phyloP scores from a whole-genome alignment of 2,329 filamentous ascomycete genomes.

The Fusarium miscanthi region DNA sequence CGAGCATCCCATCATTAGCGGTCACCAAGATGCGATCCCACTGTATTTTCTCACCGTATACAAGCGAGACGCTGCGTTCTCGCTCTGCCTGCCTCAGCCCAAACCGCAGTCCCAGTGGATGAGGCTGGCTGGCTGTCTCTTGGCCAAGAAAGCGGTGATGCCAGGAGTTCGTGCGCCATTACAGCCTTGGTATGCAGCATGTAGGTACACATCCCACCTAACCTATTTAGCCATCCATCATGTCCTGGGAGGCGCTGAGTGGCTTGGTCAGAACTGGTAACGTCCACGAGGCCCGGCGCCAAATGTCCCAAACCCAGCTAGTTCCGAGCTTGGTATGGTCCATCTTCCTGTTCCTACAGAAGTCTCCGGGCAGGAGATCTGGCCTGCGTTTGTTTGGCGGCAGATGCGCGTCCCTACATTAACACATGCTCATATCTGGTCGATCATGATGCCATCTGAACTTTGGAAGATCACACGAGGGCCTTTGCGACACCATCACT shows the following conservation, averaged over 20 bases:
- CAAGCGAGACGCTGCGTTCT: conserved; percentile 22
- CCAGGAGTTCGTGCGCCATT: conserved; percentile 31
- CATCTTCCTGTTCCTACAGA: conserved; percentile 39
- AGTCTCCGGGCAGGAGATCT: conserved; percentile 34
- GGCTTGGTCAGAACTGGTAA: conserved; percentile 40
- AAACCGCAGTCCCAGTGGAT: conserved; percentile 2
- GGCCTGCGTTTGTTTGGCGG: conserved; percentile 35
- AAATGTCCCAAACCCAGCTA: conserved; percentile 37
- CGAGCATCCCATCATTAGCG: conserved; percentile 32
- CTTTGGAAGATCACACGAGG: conserved; percentile 29
- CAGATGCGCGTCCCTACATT: conserved; percentile 43
- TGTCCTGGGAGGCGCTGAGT: conserved; percentile 28
- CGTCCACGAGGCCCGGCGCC: conserved; percentile 41
- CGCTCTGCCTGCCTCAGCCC: conserved; percentile 14
- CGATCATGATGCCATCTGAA: conserved; percentile 37
- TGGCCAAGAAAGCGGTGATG: conserved; percentile 19
- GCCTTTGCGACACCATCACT: conserved; percentile 20
- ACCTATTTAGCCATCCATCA: conserved; percentile 26
- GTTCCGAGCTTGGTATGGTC: conserved; percentile 25
- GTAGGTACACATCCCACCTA: conserved; percentile 36
- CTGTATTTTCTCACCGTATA: neutral
- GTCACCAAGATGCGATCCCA: conserved; percentile 22
- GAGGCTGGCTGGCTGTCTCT: conserved; percentile 22
- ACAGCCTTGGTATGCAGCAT: conserved; percentile 33
- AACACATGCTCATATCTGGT: conserved; percentile 24